Evolutionary conservation across 176 grass and related monocot genomes (phyloP).

Genomic region (Areca catechu): DNA sequence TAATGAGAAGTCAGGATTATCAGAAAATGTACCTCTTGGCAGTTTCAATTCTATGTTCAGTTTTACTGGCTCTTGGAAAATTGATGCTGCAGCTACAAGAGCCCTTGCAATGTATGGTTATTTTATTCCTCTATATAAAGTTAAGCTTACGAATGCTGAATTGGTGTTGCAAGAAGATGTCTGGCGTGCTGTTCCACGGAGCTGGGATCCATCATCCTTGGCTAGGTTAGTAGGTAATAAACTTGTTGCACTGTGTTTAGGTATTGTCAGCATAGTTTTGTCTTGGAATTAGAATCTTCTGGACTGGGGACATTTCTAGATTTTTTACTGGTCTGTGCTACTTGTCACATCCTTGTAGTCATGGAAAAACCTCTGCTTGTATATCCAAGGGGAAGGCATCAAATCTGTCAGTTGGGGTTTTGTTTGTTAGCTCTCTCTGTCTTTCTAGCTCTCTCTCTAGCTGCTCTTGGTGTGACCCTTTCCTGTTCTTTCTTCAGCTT

Average conservation of each 20-base stretch:
- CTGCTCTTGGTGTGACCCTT: slow-evolving; percentile 5
- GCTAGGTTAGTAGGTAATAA: slow-evolving; percentile 99
- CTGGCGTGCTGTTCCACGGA: slow-evolving; percentile 52
- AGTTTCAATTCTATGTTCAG: slow-evolving; percentile 88
- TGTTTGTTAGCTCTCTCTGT: background rate
- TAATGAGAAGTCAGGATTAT: slow-evolving; percentile 65
- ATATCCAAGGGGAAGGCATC: too few species aligned
- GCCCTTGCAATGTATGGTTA: slow-evolving; percentile 74
- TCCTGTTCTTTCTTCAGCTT: slow-evolving; percentile 44
- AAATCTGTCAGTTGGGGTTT: too few species aligned
- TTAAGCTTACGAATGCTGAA: slow-evolving; percentile 38
- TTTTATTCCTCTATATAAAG: slow-evolving; percentile 50
- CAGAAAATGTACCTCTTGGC: slow-evolving; percentile 64
- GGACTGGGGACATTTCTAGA: background rate
- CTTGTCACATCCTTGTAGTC: too few species aligned
- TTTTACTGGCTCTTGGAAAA: slow-evolving; percentile 87
- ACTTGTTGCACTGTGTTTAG: slow-evolving; percentile 60
- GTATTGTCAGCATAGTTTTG: slow-evolving; percentile 22
- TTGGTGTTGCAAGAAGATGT: slow-evolving; percentile 47
- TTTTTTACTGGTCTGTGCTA: too few species aligned
- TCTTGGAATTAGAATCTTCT: slow-evolving; percentile 6
- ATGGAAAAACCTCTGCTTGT: too few species aligned
- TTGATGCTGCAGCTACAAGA: slow-evolving; percentile 59
- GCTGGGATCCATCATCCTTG: slow-evolving; percentile 84
- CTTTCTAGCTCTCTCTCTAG: background rate